Conservation (phyloP, 2,329 filamentous ascomycete genomes). For the Aspergillus sp. region DNA sequence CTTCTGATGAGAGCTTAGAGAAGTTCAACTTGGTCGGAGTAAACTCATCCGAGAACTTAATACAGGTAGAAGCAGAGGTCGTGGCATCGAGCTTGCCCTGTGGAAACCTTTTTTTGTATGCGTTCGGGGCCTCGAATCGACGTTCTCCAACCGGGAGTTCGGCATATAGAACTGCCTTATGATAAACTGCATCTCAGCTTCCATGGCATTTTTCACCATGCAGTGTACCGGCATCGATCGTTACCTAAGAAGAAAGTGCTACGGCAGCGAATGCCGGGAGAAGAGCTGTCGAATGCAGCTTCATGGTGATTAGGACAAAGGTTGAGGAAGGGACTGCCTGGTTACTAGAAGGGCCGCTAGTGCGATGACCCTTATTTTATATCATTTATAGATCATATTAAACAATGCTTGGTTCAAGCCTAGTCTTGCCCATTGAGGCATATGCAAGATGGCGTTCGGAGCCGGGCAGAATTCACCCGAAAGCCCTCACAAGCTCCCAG, state of each 20-base stretch:
- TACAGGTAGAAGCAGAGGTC: slow-evolving; percentile 12
- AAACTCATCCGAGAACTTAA: slow-evolving; percentile 16
- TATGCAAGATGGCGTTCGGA: too few species aligned
- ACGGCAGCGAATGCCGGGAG: slow-evolving; percentile 17
- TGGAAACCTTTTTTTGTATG: slow-evolving; percentile 14
- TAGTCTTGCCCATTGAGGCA: too few species aligned
- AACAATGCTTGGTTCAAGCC: too few species aligned
- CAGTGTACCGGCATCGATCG: slow-evolving; percentile 19
- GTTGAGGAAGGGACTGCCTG: not conserved
- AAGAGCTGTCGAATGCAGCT: slow-evolving; percentile 59
- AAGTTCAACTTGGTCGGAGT: not conserved
- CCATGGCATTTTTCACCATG: slow-evolving; percentile 16
- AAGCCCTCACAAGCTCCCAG: too few species aligned
- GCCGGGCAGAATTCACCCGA: too few species aligned
- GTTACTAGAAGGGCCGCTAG: too few species aligned
- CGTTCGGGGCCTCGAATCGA: slow-evolving; percentile 21
- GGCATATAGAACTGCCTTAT: slow-evolving; percentile 21
- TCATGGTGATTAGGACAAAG: slow-evolving; percentile 50
- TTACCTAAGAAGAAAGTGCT: slow-evolving; percentile 17
- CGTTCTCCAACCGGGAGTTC: slow-evolving; percentile 20
- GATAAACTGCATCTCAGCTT: slow-evolving; percentile 16
- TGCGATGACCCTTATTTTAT: too few species aligned
- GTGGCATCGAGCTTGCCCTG: slow-evolving; percentile 18
- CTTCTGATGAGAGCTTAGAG: slow-evolving; percentile 12
- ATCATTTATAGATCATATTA: too few species aligned